phyloP scores from a whole-genome alignment of 1,284 basidiomycete genomes.

The Pterula multifida region DNA sequence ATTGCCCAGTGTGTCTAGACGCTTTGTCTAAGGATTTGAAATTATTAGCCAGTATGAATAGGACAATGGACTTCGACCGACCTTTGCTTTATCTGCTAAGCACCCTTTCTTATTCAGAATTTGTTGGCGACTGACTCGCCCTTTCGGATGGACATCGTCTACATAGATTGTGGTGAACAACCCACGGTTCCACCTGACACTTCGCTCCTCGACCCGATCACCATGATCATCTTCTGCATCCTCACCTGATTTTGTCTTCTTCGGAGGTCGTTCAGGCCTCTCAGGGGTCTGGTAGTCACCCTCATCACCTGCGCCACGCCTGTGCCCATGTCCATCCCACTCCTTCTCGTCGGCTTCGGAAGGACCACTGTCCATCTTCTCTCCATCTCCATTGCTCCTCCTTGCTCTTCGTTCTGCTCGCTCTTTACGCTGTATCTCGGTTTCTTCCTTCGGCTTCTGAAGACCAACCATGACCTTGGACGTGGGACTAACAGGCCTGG shows the following conservation, averaged over 20 bases:
- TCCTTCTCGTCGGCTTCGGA: slow-evolving; percentile 17
- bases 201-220: slow-evolving; percentile 26
- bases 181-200: slow-evolving; percentile 73
- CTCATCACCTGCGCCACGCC: slow-evolving; percentile 65
- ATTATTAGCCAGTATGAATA: slow-evolving; percentile 5
- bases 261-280: slow-evolving; percentile 19
- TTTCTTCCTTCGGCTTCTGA: slow-evolving; percentile 64
- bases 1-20: slow-evolving; percentile 70
- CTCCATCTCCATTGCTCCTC: slow-evolving; percentile 27
- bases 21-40: slow-evolving; percentile 53
- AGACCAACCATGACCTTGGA: slow-evolving; percentile 61
- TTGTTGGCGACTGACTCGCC: slow-evolving; percentile 29
- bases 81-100: slow-evolving; percentile 55
- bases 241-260: slow-evolving; percentile 24
- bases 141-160: slow-evolving; percentile 43
- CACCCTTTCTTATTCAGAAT: slow-evolving; percentile 44
- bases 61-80: slow-evolving; percentile 15
- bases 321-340: slow-evolving; percentile 27
- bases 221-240: slow-evolving; percentile 20
- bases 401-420: slow-evolving; percentile 55
- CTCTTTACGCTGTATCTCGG: slow-evolving; percentile 43
- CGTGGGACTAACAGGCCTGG: slow-evolving; percentile 66
- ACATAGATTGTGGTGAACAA: slow-evolving; percentile 49
- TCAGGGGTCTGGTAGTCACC: slow-evolving; percentile 65
- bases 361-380: slow-evolving; percentile 16